Evolutionary conservation across 768 basidiomycete genomes (phyloP), one percentile per base, ranked within the genome.

Genomic region (Coprinellus aureogranulatus): DNA sequence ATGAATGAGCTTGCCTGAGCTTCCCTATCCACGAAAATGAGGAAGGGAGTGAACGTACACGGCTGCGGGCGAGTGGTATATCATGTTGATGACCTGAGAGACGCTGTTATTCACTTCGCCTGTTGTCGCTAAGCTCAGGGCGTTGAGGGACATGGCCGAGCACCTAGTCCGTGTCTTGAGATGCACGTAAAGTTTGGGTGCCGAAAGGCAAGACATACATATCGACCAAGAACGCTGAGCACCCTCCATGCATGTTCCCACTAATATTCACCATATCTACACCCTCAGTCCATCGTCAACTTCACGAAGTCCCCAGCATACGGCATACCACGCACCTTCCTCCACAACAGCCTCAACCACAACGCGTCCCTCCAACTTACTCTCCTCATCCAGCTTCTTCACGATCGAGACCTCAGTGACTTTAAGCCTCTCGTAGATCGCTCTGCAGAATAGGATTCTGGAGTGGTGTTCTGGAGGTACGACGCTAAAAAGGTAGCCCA

Each of bases 201-300:
- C 25, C 20, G 10, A 8, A 25, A 31, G 50, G 37, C n/a, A 45
- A 14, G 18, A 73, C 78, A 27, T 45, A 81, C 84, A 76, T 62
- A 65, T 86, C 83, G 37, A 85, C 75, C 8, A 86, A 67, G 48
- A 78, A 74, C 0, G 81, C 83, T 2, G 78, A 74, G 59, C 84
- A 86, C 22, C 77, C 83, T 26, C 84, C 84, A 46, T 86, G 85
- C 1, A 86, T 61, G 42, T 67, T 75, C n/a, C 75, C 75, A 3
- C 47, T 60, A 20, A 69, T 73, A 60, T 85, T 85, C 8, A 85
- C 51, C 83, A 86, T 85, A 57, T 85, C 84, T 85, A 53, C 4
- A 6, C 22, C 27, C 49, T 39, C 18, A 49, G 25, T 20, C 20
- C 27, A 27, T 34, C 2, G 12, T 22, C 23, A 25, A 27, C n/a